Percentiles rank a stretch among this genome's conserved stretches.
These are phyloP conservation scores for Rhodotorula glutinis DNA, from an alignment of 1,284 basidiomycete genomes.

Conservation along the genomic window DNA sequence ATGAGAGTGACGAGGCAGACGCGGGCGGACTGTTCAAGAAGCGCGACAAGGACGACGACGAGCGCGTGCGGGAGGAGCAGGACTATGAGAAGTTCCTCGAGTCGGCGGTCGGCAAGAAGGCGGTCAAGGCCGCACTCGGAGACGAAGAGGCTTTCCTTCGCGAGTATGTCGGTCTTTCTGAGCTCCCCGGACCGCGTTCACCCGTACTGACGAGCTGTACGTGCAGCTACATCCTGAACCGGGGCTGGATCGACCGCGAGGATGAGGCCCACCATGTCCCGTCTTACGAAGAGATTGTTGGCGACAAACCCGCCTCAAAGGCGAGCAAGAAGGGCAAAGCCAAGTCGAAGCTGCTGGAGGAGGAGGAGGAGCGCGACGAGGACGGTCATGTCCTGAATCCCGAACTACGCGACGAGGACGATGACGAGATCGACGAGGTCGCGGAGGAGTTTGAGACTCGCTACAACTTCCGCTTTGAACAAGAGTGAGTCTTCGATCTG, in stretches of 20 bases:
- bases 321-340: conserved; percentile 29
- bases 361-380: conserved; percentile 14
- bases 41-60: conserved; percentile 72
- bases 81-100: conserved; percentile 51
- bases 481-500: conserved; percentile 61
- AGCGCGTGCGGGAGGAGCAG: conserved; percentile 67
- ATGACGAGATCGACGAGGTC: conserved; percentile 62
- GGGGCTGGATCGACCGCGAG: conserved; percentile 83
- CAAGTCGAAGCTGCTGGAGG: conserved; percentile 1
- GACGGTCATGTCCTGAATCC: conserved; percentile 17
- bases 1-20: conserved; percentile 58
- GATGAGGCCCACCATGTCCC: conserved; percentile 61
- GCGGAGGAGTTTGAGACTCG: conserved; percentile 71
- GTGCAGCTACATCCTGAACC: conserved; percentile 82
- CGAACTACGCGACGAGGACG: conserved; percentile 33
- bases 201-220: not conserved
- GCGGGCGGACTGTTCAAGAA: conserved; percentile 61
- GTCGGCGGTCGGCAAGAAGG: conserved; percentile 34
- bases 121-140: conserved; percentile 40
- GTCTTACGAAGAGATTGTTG: conserved; percentile 74
- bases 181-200: no score
- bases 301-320: conserved; percentile 31
- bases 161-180: conserved; percentile 59
- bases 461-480: conserved; percentile 94
- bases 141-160: conserved; percentile 70